Evolutionary conservation across 2,329 filamentous ascomycete species (phyloP), one percentile per base, ranked within the genome.

Genomic region (Metarhizium rileyi): DNA sequence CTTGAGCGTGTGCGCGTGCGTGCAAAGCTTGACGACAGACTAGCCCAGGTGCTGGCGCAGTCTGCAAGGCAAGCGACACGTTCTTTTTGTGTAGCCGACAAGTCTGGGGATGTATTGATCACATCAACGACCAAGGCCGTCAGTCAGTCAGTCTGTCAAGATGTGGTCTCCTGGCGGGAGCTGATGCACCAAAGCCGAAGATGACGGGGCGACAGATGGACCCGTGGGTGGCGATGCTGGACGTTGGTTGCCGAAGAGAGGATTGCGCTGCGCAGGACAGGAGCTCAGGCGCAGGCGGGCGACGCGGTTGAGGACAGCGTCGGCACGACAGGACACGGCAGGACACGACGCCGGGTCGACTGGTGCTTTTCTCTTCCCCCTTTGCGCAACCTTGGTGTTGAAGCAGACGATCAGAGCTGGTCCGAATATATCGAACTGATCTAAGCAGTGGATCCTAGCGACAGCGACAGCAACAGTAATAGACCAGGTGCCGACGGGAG

Each of bases 401-500:
- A 51, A 33, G 42, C 18, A 51, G 43, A 35, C 42, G 46, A 51
- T 30, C 23, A 26, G 35, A 40, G 23, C 41, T 51, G 33, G 35
- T 41, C 18, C 22, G 38, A 28, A 42, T 44, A 36, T 48, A 44
- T 45, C 36, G 22, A 51, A 46, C 26, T 33, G 38, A 47, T 44
- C 16, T 8, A 48, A 5, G 25, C 16, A 30, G 46, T 51, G 46
- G 45, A 51, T 46, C 52, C 50, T 28, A 47, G 55, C 44, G 42
- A 47, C 47, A 26, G 41, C 46, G 49, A 52, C 51, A 44, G 47
- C 35, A 48, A 52, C 50, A 42, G 53, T 46, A 45, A 52, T 47
- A 53, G 51, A 40, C 48, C 40, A 48, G 46, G 43, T 49, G 35
- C 46, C 35, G 46, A 49, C 38, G 48, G 42, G 50, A 55, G 49